phyloP scores from a whole-genome alignment of 257 asterid genomes.

The Scutellaria barbata region DNA sequence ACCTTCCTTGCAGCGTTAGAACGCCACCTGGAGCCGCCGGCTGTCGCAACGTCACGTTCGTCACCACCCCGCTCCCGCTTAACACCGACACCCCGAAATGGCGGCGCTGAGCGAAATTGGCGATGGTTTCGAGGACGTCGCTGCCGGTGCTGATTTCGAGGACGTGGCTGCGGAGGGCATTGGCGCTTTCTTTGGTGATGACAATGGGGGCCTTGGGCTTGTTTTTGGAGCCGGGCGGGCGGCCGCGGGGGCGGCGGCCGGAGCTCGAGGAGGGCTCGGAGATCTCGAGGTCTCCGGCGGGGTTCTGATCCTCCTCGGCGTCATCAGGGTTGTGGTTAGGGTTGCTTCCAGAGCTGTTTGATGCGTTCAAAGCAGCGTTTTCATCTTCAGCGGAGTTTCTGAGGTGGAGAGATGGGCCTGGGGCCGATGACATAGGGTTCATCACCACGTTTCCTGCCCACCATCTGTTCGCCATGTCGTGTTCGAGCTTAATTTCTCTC shows the following conservation, averaged over 20 bases:
- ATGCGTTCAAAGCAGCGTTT: constrained; percentile 33
- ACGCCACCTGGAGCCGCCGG: constrained; percentile 61
- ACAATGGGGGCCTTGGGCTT: constrained; percentile 71
- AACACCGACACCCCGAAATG: constrained; percentile 73
- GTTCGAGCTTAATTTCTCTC: constrained; percentile 21
- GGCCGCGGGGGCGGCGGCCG: constrained; percentile 67
- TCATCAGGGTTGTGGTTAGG: constrained; percentile 54
- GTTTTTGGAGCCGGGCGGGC: constrained; percentile 81
- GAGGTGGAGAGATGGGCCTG: constrained; percentile 53
- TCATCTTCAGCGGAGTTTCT: constrained; percentile 48
- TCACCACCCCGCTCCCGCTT: constrained; percentile 70
- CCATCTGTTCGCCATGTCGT: constrained; percentile 73
- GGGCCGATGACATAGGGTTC: constrained; percentile 56
- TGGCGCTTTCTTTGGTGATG: constrained; percentile 72
- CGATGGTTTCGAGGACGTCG: constrained; percentile 63
- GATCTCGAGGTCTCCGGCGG: constrained; percentile 52
- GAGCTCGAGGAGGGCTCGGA: constrained; percentile 52
- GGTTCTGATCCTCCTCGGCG: constrained; percentile 49
- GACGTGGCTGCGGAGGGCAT: constrained; percentile 76
- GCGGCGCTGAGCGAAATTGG: constrained; percentile 62
- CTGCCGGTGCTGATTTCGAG: constrained; percentile 64
- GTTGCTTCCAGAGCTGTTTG: constrained; percentile 54
- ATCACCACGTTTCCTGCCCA: constrained; percentile 70
- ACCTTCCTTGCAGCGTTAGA: constrained; percentile 63
- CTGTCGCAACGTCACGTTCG: constrained; percentile 67